Evolutionary conservation across 1,139 yeast species (phyloP), one percentile per base, ranked within the genome.

Genomic region (Starmera stellimalicola): DNA sequence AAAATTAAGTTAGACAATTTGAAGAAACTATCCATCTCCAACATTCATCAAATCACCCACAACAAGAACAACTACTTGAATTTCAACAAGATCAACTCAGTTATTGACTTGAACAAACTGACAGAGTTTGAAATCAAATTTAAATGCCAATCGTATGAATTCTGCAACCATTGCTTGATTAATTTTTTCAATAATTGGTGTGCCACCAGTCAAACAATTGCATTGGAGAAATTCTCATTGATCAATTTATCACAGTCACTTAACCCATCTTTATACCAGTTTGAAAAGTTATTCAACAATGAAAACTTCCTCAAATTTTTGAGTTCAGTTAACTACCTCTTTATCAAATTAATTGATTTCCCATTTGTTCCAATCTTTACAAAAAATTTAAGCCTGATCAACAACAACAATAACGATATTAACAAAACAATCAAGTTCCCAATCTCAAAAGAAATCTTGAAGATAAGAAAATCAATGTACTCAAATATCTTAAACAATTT

Each of bases 121-220:
- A 34, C 38, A 29, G 36, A 45, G 18, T 39, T 52, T 31, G 57
- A 52, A 27, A 25, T 52, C 26, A 50, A 49, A 29, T 26, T 42
- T 9, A 50, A 42, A 16, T 51, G 55, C 35, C 33, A 39, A 29
- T 47, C 45, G 20, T 26, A 37, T 10, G 36, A 37, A n/a, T 22
- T 33, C 9, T 47, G 52, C 25, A 43, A 48, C 28, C 26, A 31
- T 5, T 52, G 54, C 30, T 33, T 50, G 5, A 15, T 45, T 7
- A 42, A 45, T 9, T 50, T 52, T 31, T 34, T 52, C 34, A 26
- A 36, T 11, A 42, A 48, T 10, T 52, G 56, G 56, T 27, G 32
- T 19, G 35, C 19, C 3, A 5, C 5, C 8, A 16, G 15, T 3
- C n/a, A 19, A n/a, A 25, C 20, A 9, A 32, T 37, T 7, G 31